These are phyloP conservation scores for Lycium ferocissimum DNA, from an alignment of 257 asterid species.

Conservation along the genomic window DNA sequence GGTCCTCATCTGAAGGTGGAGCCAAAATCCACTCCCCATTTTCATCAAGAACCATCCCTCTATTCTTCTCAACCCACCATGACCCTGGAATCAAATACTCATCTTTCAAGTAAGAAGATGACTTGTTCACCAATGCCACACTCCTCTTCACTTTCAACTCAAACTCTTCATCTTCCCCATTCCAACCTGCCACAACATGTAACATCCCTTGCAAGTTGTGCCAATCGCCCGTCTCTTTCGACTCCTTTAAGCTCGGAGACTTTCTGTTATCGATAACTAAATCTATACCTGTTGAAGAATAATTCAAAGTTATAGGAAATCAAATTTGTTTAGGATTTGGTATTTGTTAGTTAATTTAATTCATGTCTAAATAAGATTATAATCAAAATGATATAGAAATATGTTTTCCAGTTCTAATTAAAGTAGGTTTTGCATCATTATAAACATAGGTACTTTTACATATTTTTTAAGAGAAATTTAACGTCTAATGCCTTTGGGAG, in stretches of 20 bases:
- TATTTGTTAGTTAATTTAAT: neutral
- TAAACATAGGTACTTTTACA: neutral
- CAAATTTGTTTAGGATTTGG: neutral
- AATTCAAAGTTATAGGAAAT: neutral
- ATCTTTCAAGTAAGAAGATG: conserved; percentile 66
- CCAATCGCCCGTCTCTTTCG: conserved; percentile 73
- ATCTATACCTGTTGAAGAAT: conserved; percentile 43
- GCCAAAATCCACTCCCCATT: conserved; percentile 75
- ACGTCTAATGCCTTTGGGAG: no score
- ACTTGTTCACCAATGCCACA: conserved; percentile 80
- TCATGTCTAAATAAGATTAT: neutral
- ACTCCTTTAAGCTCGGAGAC: conserved; percentile 67
- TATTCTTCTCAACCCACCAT: conserved; percentile 97
- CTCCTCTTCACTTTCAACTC: conserved; percentile 72
- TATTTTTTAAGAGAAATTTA: neutral
- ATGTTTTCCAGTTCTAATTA: neutral
- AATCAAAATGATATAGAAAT: neutral
- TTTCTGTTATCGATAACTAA: conserved; percentile 68
- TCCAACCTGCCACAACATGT: conserved; percentile 89
- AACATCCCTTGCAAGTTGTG: conserved; percentile 88
- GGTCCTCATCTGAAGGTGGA: conserved; percentile 66
- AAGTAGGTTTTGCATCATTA: neutral
- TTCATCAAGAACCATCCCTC: conserved; percentile 60
- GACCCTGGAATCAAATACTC: conserved; percentile 81
- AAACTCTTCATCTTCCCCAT: conserved; percentile 61